Percentiles rank a stretch among this genome's conserved stretches.
Conservation (phyloP, 371 early-diverging fungal species). For the Entomophthora muscae region DNA sequence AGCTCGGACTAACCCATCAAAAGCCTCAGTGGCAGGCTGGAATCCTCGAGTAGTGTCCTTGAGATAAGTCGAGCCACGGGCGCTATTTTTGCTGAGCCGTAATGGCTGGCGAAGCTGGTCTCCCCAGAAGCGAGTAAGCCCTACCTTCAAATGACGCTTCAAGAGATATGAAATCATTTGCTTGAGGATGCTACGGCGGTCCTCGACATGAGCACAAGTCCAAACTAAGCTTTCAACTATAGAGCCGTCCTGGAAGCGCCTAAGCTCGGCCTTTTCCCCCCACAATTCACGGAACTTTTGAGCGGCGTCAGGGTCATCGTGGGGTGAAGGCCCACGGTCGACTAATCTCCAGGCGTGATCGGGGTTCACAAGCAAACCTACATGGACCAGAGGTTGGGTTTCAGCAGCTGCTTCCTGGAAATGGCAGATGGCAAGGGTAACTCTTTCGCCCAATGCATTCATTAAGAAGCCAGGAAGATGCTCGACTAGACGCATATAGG, state of each 20-base stretch:
- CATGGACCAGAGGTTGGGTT: conserved; percentile 14
- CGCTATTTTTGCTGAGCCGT: conserved; percentile 24
- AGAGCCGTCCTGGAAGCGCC: conserved; percentile 78
- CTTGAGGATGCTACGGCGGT: conserved; percentile 54
- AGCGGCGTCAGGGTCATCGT: conserved; percentile 29
- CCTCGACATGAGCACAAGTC: conserved; percentile 38
- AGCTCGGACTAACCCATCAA: conserved; percentile 43
- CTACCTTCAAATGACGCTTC: conserved; percentile 38
- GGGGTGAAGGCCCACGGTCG: conserved; percentile 61
- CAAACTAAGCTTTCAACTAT: conserved; percentile 70
- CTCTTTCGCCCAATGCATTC: conserved; percentile 47
- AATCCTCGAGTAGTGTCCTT: conserved; percentile 31
- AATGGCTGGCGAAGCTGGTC: conserved; percentile 42
- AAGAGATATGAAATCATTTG: conserved; percentile 62
- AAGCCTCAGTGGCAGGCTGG: conserved; percentile 51
- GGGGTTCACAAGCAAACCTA: conserved; percentile 56
- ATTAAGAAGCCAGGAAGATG: conserved; percentile 29
- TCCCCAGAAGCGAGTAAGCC: conserved; percentile 33
- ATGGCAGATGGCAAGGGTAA: conserved; percentile 29
- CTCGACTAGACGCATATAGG: conserved; percentile 20
- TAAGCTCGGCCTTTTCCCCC: conserved; percentile 68
- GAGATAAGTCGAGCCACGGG: conserved; percentile 26
- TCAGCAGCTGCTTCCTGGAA: conserved; percentile 13
- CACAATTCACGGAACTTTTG: conserved; percentile 59
- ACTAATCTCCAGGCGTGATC: conserved; percentile 45